A percentile compares a stretch with the other conserved stretches of the same genome.
Evolutionary conservation across 2,329 filamentous ascomycete species (phyloP).

Genomic region (Fusarium xyrophilum): DNA sequence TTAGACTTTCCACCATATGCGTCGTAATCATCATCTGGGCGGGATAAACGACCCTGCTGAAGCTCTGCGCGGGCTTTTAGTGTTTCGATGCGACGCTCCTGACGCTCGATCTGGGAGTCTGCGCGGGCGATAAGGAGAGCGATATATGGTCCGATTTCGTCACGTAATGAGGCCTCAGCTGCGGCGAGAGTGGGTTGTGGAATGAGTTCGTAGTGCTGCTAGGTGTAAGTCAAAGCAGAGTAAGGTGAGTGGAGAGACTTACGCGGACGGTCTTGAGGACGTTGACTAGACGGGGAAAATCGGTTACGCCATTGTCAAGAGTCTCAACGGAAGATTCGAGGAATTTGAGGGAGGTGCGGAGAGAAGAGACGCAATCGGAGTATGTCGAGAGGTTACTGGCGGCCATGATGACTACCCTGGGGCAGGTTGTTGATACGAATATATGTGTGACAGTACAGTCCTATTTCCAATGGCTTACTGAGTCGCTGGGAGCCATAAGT

Average conservation of each 20-base stretch:
- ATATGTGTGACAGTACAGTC: not conserved
- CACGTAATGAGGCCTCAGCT: constrained; percentile 83
- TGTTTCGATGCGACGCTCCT: constrained; percentile 81
- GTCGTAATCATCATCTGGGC: constrained; percentile 35
- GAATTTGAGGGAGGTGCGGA: constrained; percentile 65
- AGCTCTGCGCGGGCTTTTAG: constrained; percentile 83
- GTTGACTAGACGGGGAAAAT: constrained; percentile 62
- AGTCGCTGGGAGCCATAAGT: no score
- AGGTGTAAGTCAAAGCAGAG: not conserved
- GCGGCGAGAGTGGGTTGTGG: constrained; percentile 81
- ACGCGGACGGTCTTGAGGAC: constrained; percentile 66
- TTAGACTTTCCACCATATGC: constrained; percentile 30
- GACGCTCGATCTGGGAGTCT: constrained; percentile 81
- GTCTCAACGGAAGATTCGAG: constrained; percentile 67
- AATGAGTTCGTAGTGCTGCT: constrained; percentile 89
- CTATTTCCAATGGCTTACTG: not conserved
- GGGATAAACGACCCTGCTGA: constrained; percentile 71
- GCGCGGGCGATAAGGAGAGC: constrained; percentile 79
- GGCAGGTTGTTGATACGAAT: not conserved
- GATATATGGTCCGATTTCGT: constrained; percentile 90
- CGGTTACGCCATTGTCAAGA: constrained; percentile 62
- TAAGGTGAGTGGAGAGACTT: constrained; percentile 37
- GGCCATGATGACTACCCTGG: constrained; percentile 30
- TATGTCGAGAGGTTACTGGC: constrained; percentile 50
- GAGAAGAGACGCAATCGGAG: constrained; percentile 64